Percentiles rank a stretch among this genome's conserved stretches.
phyloP scores from a whole-genome alignment of 2,329 filamentous ascomycete genomes.

The Pseudogymnoascus sp. region DNA sequence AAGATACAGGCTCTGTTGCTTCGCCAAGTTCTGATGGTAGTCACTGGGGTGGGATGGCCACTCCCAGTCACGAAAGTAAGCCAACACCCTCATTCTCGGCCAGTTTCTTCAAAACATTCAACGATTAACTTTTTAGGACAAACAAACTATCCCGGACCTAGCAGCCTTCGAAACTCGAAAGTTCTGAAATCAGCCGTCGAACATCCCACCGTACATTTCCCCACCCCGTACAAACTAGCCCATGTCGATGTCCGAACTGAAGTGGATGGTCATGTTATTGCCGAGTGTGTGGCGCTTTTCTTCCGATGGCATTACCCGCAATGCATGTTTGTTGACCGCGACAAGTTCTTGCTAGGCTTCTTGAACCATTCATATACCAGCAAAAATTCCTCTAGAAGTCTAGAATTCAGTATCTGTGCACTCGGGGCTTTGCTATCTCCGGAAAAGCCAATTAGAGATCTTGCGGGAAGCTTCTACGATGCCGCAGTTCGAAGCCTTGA shows the following conservation, averaged over 20 bases:
- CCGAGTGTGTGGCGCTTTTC: slow-evolving; percentile 17
- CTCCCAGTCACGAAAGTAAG: neutral
- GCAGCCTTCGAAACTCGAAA: neutral
- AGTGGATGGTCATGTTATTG: slow-evolving; percentile 10
- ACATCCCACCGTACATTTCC: neutral
- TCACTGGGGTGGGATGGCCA: neutral
- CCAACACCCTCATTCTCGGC: neutral
- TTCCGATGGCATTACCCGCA: slow-evolving; percentile 18
- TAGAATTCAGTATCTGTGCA: slow-evolving; percentile 15
- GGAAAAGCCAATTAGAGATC: slow-evolving; percentile 3
- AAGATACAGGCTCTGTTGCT: neutral
- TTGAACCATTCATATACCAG: slow-evolving; percentile 1
- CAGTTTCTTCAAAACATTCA: neutral
- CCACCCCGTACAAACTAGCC: neutral
- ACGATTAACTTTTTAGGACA: neutral
- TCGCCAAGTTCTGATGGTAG: neutral
- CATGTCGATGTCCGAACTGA: neutral
- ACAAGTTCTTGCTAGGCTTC: slow-evolving; percentile 17
- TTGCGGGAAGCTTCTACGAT: slow-evolving; percentile 12
- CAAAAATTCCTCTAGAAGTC: slow-evolving; percentile 13
- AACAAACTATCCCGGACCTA: neutral
- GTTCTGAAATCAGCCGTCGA: neutral
- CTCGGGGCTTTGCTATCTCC: slow-evolving; percentile 17
- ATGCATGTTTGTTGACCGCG: slow-evolving; percentile 19
- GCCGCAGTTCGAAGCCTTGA: slow-evolving; percentile 10